Evolutionary conservation across 202 grass and related monocot genomes (phyloP).

Genomic region (Setaria viridis): DNA sequence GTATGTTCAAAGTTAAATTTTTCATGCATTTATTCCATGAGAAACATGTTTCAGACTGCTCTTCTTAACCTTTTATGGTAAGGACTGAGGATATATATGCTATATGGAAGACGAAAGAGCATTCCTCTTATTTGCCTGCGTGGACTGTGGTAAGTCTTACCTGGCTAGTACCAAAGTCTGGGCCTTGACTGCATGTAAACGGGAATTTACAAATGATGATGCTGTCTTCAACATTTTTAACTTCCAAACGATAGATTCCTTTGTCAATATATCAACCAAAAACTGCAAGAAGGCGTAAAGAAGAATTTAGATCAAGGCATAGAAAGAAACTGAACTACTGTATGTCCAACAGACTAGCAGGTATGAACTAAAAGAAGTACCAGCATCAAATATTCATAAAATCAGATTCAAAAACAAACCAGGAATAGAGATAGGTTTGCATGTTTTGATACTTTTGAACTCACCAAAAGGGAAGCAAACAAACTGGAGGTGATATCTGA

Average conservation of each 20-base stretch:
- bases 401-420: not conserved
- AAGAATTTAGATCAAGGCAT: not conserved
- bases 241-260: slow-evolving; percentile 80
- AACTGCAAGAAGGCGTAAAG: slow-evolving; percentile 30
- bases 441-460: slow-evolving; percentile 29
- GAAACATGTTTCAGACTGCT: slow-evolving; percentile 21
- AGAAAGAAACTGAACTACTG: slow-evolving; percentile 1
- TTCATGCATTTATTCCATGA: not conserved
- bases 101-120: not conserved
- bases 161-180: slow-evolving; percentile 86
- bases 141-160: slow-evolving; percentile 46
- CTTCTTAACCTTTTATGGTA: not conserved
- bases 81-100: not conserved
- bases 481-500: slow-evolving; percentile 56
- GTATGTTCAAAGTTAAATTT: slow-evolving; percentile 15
- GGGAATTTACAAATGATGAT: slow-evolving; percentile 80
- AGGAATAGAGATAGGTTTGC: not conserved
- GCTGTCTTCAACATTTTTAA: slow-evolving; percentile 74
- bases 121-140: not conserved
- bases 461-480: slow-evolving; percentile 65
- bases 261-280: slow-evolving; percentile 71
- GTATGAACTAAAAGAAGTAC: not conserved
- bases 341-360: not conserved
- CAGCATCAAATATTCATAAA: not conserved
- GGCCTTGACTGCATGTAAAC: slow-evolving; percentile 79